Base-by-base conservation (phyloP, 75 land plant genomes). In the Gnetum montanum region DNA sequence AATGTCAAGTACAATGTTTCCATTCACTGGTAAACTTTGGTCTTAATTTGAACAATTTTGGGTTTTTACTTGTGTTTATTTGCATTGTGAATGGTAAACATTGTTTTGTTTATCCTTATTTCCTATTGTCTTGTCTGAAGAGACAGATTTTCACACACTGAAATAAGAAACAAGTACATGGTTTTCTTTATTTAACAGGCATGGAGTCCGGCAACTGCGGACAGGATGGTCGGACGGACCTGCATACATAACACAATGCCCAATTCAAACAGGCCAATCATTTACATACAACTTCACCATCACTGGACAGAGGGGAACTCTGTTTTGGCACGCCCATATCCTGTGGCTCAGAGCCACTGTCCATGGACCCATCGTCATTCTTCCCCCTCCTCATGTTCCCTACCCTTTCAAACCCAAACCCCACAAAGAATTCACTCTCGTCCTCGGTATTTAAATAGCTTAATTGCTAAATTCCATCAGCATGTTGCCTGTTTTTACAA, bases 251-350 rank as follows among this genome's bases (percentile, higher is more conserved):
- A 73, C 71, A 0, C 71, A 72, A 27, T 73, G 76, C 27, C 76
- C 76, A 1, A 55, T 73, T 28, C 53, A 29, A 37, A 43, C 61
- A 1, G 57, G 57, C 2, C 23, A 58, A 33, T 28, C 29, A 13
- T 73, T 52, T 67, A 59, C 49, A 4, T 55, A 73, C 16, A 41
- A 51, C 49, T 73, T 73, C 66, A 62, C 41, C 3, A 59, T 73
- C 18, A 51, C 38, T 1, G 62, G 58, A 5, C 70, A 73, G 25
- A 62, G 59, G 50, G 76, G 76, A 7, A 73, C 76, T 1, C 43
- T 73, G 10, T 63, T 37, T 43, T 73, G 76, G 76, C 76, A 73
- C 23, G 71, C 76, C 18, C 76, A 73, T 27, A 44, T 73, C 34
- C 23, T 30, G 28, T 73, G 76, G 76, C 59, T 62, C 37, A 62